These are phyloP conservation scores for Lactarius hengduanensis DNA, from an alignment of 768 basidiomycete species.

Conservation along the genomic window DNA sequence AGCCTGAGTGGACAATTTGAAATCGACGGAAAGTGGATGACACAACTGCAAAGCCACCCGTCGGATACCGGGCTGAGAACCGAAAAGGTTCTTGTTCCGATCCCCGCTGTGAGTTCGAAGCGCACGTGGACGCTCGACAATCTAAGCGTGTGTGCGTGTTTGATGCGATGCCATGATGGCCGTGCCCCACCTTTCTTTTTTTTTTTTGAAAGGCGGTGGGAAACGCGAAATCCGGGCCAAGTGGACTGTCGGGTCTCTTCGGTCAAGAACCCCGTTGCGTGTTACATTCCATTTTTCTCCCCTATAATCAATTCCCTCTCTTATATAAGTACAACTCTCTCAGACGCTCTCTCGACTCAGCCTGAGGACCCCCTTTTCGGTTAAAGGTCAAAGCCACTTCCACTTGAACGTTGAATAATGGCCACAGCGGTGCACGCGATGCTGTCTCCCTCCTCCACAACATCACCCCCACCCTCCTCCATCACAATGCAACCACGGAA, in stretches of 20 bases:
- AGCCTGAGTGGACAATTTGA: background rate
- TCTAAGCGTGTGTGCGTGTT: background rate
- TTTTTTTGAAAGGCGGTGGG: background rate
- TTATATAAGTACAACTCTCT: slow-evolving; percentile 12
- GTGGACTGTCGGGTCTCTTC: background rate
- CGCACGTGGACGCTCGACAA: background rate
- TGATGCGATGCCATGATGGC: background rate
- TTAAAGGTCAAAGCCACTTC: background rate
- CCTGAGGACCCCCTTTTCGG: background rate
- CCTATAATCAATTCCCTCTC: background rate
- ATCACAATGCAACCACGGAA: background rate
- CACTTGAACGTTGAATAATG: background rate
- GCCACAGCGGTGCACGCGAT: slow-evolving; percentile 18
- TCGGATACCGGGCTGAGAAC: background rate
- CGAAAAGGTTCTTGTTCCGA: background rate
- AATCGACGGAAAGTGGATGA: background rate
- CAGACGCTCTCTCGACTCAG: background rate
- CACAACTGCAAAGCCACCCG: background rate
- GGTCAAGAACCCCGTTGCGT: background rate
- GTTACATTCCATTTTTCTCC: slow-evolving; percentile 8
- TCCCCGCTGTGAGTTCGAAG: background rate
- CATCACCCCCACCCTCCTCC: slow-evolving; percentile 2
- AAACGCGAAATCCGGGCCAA: background rate
- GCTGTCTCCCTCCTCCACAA: slow-evolving; percentile 3
- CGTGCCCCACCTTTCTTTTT: background rate